Percentiles rank a stretch among this genome's conserved stretches.
These are phyloP conservation scores for Phytophthora pluvialis DNA, from an alignment of 352 stramenopile genomes.

Conservation along the genomic window DNA sequence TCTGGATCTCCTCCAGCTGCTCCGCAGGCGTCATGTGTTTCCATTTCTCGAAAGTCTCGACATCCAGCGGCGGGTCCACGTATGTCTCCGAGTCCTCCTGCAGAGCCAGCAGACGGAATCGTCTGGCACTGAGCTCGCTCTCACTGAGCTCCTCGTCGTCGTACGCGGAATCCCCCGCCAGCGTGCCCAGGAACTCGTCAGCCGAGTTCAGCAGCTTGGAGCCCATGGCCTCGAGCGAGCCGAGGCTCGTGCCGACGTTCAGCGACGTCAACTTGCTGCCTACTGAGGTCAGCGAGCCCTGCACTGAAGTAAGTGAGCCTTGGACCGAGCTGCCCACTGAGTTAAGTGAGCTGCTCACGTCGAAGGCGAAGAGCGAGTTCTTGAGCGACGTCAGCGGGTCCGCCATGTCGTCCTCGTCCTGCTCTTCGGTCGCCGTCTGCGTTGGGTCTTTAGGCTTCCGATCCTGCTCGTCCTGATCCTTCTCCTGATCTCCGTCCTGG, in stretches of 20 bases:
- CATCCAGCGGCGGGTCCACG: conserved; percentile 55
- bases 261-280: conserved; percentile 40
- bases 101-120: conserved; percentile 64
- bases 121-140: conserved; percentile 48
- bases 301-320: conserved; percentile 38
- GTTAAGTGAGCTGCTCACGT: conserved; percentile 46
- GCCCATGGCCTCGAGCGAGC: conserved; percentile 63
- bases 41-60: conserved; percentile 77
- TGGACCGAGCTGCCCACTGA: conserved; percentile 42
- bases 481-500: conserved; percentile 6
- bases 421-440: conserved; percentile 5
- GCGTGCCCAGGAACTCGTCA: conserved; percentile 63
- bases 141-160: conserved; percentile 43
- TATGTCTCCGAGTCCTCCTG: conserved; percentile 77
- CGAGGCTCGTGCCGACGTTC: conserved; percentile 39
- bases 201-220: conserved; percentile 76
- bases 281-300: conserved; percentile 43
- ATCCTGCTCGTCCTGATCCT: conserved; percentile 13
- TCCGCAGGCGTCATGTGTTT: conserved; percentile 35
- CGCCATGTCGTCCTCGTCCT: conserved; percentile 8
- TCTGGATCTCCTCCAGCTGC: conserved; percentile 52
- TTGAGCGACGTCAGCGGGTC: conserved; percentile 30
- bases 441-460: conserved; percentile 1
- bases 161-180: conserved; percentile 40
- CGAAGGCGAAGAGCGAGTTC: conserved; percentile 69